Base-by-base conservation (phyloP, 2,329 filamentous ascomycete genomes). In the Balansia obtecta region DNA sequence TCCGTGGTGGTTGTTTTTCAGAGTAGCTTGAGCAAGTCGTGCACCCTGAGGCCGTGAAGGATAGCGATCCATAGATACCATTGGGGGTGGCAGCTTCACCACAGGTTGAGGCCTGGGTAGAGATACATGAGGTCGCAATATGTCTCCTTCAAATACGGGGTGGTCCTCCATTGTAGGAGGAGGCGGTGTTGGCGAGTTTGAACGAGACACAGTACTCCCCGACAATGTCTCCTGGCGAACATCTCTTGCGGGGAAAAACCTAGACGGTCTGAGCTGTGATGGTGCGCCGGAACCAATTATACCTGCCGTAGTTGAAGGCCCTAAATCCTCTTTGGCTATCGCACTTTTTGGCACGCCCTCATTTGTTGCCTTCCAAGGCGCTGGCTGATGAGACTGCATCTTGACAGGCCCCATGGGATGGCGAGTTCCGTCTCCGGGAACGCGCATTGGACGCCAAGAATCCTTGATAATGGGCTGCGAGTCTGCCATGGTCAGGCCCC, bases 71-170 rank as follows among this genome's bases (percentile, higher is more conserved):
- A 57, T 50, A 27, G 56, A 54, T 12, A 50, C 46, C 54, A 61
- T 53, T 8, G 71, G 61, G 8, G 86, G 88, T 3, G 88, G 90
- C 4, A 97, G 75, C 61, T 84, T 88, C 12, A 97, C 90, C 27
- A 88, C 77, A 33, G 88, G 87, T 50, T 83, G 76, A 8, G 82
- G 80, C 38, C 72, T 78, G 0, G 86, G 86, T 9, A 90, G 68
- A 37, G 79, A 81, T 8, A 90, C 85, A 51, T 83, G 76, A 3
- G 86, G 86, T 52, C 77, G 80, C 34, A 69, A 68, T 1, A 69
- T 71, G 58, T 87, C 79, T 32, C 85, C 83, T 56, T 83, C 80
- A 56, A 86, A 87, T 2, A 77, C 86, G 6, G 86, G 86, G 59
- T 90, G 86, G 10, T 76, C 81, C 54, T 79, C 75, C 65, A 79